phyloP scores from a whole-genome alignment of 2,329 filamentous ascomycete genomes.

The Alternaria atra region DNA sequence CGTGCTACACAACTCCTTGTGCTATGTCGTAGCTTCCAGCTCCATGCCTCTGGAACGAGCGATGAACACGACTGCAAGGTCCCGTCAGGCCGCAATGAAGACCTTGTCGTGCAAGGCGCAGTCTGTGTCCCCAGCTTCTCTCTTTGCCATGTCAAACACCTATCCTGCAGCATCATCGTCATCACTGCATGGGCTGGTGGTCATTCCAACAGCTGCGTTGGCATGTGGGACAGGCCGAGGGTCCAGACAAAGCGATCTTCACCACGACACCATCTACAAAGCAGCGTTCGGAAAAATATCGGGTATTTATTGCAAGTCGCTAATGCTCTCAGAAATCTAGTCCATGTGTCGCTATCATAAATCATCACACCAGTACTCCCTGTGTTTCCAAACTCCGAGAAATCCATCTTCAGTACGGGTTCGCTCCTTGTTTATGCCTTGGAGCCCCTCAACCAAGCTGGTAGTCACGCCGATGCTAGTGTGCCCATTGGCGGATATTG shows the following conservation, averaged over 20 bases:
- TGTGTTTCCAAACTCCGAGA: background rate
- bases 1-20: conserved; percentile 1
- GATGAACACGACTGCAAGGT: conserved; percentile 19
- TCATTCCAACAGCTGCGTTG: too few species aligned
- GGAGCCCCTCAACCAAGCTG: conserved; percentile 10
- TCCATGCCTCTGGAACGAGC: conserved; percentile 5
- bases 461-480: conserved; percentile 38
- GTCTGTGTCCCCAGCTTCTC: background rate
- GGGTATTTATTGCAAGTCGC: conserved; percentile 8
- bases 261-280: background rate
- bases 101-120: conserved; percentile 8
- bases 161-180: background rate
- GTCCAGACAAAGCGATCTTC: background rate
- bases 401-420: background rate
- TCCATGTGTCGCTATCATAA: background rate
- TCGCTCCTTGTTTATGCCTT: background rate
- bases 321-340: conserved; percentile 4
- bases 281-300: background rate
- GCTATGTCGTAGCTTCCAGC: conserved; percentile 16
- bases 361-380: conserved; percentile 2
- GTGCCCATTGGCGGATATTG: conserved; percentile 71
- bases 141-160: background rate
- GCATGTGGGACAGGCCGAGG: background rate
- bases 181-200: background rate
- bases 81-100: conserved; percentile 9